Conservation (phyloP, 805 yeast species). For the Cyberlindnera xylosilytica region DNA sequence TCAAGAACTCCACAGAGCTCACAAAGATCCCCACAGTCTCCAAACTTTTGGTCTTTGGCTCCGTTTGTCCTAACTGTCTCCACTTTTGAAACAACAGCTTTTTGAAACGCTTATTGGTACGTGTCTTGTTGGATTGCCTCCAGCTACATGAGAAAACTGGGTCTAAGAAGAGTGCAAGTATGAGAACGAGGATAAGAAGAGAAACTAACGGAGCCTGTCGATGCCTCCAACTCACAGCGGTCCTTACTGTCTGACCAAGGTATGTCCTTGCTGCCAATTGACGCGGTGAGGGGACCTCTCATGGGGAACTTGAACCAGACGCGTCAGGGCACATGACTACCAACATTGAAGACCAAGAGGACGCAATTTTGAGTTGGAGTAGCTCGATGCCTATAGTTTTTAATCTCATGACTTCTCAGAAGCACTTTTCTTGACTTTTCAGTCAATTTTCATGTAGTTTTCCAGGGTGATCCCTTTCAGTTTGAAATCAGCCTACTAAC, state of each 20-base stretch:
- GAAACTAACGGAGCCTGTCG: conserved; percentile 5
- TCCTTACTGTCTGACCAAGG: conserved; percentile 4
- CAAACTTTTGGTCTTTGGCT: conserved; percentile 4
- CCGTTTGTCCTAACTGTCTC: background rate
- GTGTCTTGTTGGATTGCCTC: conserved; percentile 1
- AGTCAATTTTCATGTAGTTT: conserved; percentile 6
- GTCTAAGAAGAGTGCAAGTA: conserved; percentile 15
- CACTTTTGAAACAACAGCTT: background rate
- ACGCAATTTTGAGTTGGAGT: background rate
- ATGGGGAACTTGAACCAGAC: background rate
- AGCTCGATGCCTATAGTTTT: background rate
- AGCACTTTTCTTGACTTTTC: conserved; percentile 1
- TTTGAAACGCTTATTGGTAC: conserved; percentile 16
- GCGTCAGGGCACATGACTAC: background rate
- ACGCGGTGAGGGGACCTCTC: background rate
- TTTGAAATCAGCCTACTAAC: conserved; percentile 11
- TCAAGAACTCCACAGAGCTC: background rate
- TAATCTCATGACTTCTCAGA: conserved; percentile 13
- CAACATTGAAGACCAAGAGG: background rate
- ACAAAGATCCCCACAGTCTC: conserved; percentile 8
- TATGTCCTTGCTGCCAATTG: background rate
- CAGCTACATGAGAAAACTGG: conserved; percentile 2
- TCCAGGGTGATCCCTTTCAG: conserved; percentile 8
- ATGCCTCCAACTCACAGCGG: conserved; percentile 7
- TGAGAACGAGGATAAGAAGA: conserved; percentile 13